Evolutionary conservation across 169 alveolate species (phyloP).

Genomic region (Cryptosporidium parvum): DNA sequence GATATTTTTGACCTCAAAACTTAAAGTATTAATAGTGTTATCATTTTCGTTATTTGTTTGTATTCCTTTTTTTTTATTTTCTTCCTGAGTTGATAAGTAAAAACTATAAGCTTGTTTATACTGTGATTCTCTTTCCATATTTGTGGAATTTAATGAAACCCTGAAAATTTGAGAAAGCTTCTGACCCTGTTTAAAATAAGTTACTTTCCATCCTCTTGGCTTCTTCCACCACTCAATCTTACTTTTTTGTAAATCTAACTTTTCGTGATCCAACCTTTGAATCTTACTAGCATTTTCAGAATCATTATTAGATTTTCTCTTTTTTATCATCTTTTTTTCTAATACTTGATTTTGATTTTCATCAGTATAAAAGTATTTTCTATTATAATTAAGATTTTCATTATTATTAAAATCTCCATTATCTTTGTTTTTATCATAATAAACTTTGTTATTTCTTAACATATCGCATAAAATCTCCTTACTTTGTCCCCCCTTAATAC

Average conservation of each 20-base stretch:
- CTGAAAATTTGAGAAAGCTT: slow-evolving; percentile 34
- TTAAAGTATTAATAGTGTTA: neutral
- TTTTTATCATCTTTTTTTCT: neutral
- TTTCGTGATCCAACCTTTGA: slow-evolving; percentile 9
- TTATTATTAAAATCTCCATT: neutral
- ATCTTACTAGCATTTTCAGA: neutral
- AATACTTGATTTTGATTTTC: neutral
- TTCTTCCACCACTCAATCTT: slow-evolving; percentile 70
- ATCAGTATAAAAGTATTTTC: neutral
- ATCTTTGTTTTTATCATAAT: neutral
- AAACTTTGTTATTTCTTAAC: neutral
- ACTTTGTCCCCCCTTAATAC: slow-evolving; percentile 8
- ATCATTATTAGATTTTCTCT: neutral
- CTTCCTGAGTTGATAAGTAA: slow-evolving; percentile 20
- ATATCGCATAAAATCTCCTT: slow-evolving; percentile 22
- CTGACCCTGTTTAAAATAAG: slow-evolving; percentile 38
- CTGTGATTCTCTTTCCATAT: slow-evolving; percentile 47
- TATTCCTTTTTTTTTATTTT: neutral
- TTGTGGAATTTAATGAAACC: slow-evolving; percentile 30
- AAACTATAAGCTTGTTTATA: slow-evolving; percentile 55
- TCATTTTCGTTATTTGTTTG: neutral
- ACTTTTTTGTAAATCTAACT: neutral
- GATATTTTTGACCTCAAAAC: neutral
- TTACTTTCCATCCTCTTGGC: slow-evolving; percentile 75
- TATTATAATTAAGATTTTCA: neutral